These are phyloP conservation scores for Volvox carteri DNA, from an alignment of 163 green algal species.

Conservation along the genomic window DNA sequence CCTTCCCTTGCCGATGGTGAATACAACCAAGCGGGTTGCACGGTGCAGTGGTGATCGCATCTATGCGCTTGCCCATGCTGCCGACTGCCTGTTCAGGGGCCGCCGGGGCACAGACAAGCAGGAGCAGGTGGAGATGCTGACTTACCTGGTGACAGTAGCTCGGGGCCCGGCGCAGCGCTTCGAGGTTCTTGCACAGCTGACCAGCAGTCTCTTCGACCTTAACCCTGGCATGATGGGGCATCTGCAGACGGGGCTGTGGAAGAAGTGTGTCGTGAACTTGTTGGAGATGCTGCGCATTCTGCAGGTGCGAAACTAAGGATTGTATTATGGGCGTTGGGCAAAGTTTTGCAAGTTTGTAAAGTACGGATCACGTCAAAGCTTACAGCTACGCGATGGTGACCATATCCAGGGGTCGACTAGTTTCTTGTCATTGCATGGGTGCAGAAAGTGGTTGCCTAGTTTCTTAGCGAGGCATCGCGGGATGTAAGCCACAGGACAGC, in stretches of 20 bases:
- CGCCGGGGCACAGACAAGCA: slow-evolving; percentile 93
- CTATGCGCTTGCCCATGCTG: neutral
- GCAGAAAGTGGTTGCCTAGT: too few species aligned
- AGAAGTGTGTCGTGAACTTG: slow-evolving; percentile 83
- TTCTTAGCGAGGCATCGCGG: too few species aligned
- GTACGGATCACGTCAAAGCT: too few species aligned
- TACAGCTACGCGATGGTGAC: too few species aligned
- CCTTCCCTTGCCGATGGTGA: too few species aligned
- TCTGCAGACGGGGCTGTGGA: slow-evolving; percentile 93
- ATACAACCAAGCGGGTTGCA: too few species aligned
- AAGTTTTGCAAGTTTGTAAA: too few species aligned
- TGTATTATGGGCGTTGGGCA: neutral
- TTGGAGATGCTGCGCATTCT: slow-evolving; percentile 88
- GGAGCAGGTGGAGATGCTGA: slow-evolving; percentile 94
- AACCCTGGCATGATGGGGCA: slow-evolving; percentile 87
- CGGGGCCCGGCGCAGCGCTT: slow-evolving; percentile 86
- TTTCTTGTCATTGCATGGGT: too few species aligned
- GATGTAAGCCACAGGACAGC: too few species aligned
- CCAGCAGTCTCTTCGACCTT: slow-evolving; percentile 97
- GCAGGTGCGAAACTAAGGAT: slow-evolving; percentile 50
- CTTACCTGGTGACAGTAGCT: slow-evolving; percentile 79
- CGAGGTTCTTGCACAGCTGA: slow-evolving; percentile 90
- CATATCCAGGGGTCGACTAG: too few species aligned
- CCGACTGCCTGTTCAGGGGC: slow-evolving; percentile 72
- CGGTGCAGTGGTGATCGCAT: too few species aligned